phyloP scores from a whole-genome alignment of 192 early-diverging fungal genomes.

The Podochytrium sp. region DNA sequence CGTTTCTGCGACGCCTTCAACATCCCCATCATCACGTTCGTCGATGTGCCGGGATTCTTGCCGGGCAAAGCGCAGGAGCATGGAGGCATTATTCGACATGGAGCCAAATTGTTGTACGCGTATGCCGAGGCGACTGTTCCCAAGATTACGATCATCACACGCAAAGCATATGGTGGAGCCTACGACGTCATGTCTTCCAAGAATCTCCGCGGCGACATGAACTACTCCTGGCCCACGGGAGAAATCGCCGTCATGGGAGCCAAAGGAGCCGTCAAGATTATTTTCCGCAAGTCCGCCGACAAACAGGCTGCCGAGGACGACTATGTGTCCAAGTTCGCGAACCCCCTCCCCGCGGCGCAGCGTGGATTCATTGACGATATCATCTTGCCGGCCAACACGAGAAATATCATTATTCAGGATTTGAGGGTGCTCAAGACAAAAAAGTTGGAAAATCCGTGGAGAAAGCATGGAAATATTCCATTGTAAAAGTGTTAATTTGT shows the following conservation, averaged over 20 bases:
- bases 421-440: slow-evolving; percentile 80
- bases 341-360: slow-evolving; percentile 91
- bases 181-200: slow-evolving; percentile 97
- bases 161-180: slow-evolving; percentile 97
- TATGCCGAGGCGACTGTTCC: slow-evolving; percentile 97
- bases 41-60: slow-evolving; percentile 96
- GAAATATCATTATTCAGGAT: slow-evolving; percentile 87
- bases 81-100: slow-evolving; percentile 92
- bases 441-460: slow-evolving; percentile 73
- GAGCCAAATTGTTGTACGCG: slow-evolving; percentile 94
- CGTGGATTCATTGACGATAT: slow-evolving; percentile 69
- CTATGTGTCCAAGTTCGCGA: slow-evolving; percentile 90
- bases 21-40: slow-evolving; percentile 90
- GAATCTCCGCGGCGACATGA: slow-evolving; percentile 90
- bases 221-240: slow-evolving; percentile 92
- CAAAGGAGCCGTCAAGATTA: slow-evolving; percentile 95
- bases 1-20: slow-evolving; percentile 97
- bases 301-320: slow-evolving; percentile 76
- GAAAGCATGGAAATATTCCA: slow-evolving; percentile 96
- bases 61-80: slow-evolving; percentile 95
- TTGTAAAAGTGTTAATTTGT: too few species aligned
- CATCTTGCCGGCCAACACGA: slow-evolving; percentile 68
- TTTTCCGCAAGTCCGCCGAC: slow-evolving; percentile 75
- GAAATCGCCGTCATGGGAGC: slow-evolving; percentile 99
- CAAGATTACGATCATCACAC: slow-evolving; percentile 91